Evolutionary conservation across 768 basidiomycete genomes (phyloP).

Genomic region (Auricularia sp.): DNA sequence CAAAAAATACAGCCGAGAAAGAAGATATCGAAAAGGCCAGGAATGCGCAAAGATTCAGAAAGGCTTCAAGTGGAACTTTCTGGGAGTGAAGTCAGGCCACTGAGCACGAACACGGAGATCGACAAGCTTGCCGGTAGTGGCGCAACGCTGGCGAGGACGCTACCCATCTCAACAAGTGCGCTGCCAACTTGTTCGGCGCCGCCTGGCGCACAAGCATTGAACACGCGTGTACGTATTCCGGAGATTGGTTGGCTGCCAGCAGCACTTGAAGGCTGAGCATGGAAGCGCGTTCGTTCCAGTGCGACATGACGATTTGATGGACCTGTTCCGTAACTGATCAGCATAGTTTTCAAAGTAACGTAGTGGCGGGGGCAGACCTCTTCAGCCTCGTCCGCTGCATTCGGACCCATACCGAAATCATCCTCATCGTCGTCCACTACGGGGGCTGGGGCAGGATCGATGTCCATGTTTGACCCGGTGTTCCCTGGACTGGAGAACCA

Average conservation of each 20-base stretch:
- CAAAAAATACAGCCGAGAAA: not conserved
- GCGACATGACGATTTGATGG: not conserved
- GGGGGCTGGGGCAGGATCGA: not conserved
- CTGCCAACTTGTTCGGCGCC: not conserved
- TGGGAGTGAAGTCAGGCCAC: too few species aligned
- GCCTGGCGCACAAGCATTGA: not conserved
- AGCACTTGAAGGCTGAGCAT: not conserved
- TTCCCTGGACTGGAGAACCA: not conserved
- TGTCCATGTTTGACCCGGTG: not conserved
- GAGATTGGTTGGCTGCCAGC: not conserved
- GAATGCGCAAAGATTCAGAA: not conserved
- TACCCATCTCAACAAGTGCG: constrained; percentile 14
- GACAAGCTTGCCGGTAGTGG: constrained; percentile 11
- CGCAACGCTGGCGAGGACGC: constrained; percentile 8
- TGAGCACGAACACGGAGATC: too few species aligned
- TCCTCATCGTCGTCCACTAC: not conserved
- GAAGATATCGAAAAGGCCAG: not conserved
- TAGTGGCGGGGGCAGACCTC: not conserved
- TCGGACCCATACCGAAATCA: not conserved
- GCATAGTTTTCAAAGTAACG: not conserved
- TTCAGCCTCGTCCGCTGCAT: not conserved
- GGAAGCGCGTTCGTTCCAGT: not conserved
- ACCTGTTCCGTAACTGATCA: not conserved
- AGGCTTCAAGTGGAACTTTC: not conserved
- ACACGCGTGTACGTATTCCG: not conserved